Percentiles rank a stretch among this genome's conserved stretches.
phyloP scores from a whole-genome alignment of 257 asterid species.

The Solanum chaucha region DNA sequence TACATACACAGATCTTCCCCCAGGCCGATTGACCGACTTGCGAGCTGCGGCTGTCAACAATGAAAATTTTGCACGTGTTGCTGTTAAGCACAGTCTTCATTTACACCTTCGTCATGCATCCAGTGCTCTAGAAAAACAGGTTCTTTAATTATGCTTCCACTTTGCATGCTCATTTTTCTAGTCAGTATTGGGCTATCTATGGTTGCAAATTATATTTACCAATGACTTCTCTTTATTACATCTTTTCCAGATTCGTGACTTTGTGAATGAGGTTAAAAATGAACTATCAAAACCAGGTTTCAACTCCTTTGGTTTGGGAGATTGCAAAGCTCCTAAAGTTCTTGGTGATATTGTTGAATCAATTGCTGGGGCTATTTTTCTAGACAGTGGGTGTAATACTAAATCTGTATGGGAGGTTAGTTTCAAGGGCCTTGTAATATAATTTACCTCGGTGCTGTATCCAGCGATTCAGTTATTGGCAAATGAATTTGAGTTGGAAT shows the following conservation, averaged over 20 bases:
- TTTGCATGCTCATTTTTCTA: neutral
- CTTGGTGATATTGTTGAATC: slow-evolving; percentile 98
- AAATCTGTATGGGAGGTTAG: slow-evolving; percentile 86
- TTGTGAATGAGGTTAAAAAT: slow-evolving; percentile 69
- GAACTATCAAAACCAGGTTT: slow-evolving; percentile 78
- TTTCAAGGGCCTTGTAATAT: neutral
- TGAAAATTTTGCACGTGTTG: slow-evolving; percentile 95
- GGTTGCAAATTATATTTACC: neutral
- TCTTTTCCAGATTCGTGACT: slow-evolving; percentile 68
- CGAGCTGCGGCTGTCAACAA: slow-evolving; percentile 99
- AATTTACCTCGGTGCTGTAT: neutral
- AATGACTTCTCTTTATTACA: neutral
- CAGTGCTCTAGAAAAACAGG: slow-evolving; percentile 95
- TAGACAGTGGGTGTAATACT: slow-evolving; percentile 73
- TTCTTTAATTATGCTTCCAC: slow-evolving; percentile 1
- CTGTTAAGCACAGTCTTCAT: slow-evolving; percentile 87
- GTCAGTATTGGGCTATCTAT: neutral
- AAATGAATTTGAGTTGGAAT: neutral
- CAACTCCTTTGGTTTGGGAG: slow-evolving; percentile 96
- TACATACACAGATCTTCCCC: slow-evolving; percentile 92
- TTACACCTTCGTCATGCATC: slow-evolving; percentile 96
- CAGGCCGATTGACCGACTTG: slow-evolving; percentile 93
- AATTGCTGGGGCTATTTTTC: slow-evolving; percentile 98
- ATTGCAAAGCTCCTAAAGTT: slow-evolving; percentile 99
- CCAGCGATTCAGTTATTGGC: neutral